Conservation (phyloP, 2,329 filamentous ascomycete species). For the Aspergillus flavus region DNA sequence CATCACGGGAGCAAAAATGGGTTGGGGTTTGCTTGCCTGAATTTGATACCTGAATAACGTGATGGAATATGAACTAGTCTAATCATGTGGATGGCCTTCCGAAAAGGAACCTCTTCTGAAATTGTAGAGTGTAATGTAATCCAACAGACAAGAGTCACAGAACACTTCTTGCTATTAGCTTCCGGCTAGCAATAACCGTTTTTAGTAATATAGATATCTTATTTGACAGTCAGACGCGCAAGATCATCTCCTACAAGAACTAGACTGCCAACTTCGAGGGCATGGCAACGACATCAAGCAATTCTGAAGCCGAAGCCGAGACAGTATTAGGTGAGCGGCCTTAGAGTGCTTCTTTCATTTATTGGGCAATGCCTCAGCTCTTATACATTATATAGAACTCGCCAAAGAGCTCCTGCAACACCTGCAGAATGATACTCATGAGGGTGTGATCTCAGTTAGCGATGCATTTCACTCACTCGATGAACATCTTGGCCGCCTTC, state of each 20-base stretch:
- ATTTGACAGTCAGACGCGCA: not conserved
- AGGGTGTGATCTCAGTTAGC: not conserved
- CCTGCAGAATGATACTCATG: constrained; percentile 5
- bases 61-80: constrained; percentile 13
- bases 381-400: constrained; percentile 22
- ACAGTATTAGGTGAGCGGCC: constrained; percentile 14
- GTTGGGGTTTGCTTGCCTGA: not conserved
- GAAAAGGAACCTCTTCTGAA: not conserved
- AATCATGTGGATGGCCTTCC: constrained; percentile 15
- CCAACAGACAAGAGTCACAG: not conserved
- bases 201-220: not conserved
- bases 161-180: not conserved
- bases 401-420: constrained; percentile 21
- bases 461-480: constrained; percentile 17
- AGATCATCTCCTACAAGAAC: not conserved
- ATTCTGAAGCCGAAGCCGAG: constrained; percentile 6
- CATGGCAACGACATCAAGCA: not conserved
- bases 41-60: constrained; percentile 6
- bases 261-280: not conserved
- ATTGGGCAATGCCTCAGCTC: not conserved
- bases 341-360: not conserved
- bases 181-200: not conserved
- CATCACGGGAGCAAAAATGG: not conserved
- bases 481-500: constrained; percentile 19
- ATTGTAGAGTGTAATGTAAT: not conserved